Evolutionary conservation across 176 grass and related monocot genomes (phyloP).

Genomic region (Oryza longistaminata): DNA sequence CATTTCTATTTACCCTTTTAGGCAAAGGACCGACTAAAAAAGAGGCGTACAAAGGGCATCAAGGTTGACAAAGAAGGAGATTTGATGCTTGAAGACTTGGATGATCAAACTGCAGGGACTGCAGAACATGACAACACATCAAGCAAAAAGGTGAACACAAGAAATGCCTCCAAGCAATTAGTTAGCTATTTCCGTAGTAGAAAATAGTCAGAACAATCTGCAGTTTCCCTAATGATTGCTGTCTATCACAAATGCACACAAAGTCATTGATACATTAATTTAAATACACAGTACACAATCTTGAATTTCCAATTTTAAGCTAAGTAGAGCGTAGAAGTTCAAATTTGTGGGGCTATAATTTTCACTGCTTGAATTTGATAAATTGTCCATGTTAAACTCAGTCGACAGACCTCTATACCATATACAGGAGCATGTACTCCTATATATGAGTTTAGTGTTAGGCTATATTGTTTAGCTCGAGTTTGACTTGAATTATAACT

Average conservation of each 20-base stretch:
- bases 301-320: conserved; percentile 22
- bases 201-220: not conserved
- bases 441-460: not conserved
- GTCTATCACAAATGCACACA: not conserved
- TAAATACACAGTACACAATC: not conserved
- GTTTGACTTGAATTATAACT: conserved; percentile 22
- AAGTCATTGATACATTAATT: conserved; percentile 7
- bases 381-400: not conserved
- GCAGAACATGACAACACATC: conserved; percentile 57
- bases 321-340: not conserved
- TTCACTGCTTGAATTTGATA: not conserved
- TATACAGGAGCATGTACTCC: not conserved
- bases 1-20: conserved; percentile 42
- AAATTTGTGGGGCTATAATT: not conserved
- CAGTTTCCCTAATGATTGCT: not conserved
- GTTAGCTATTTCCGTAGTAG: not conserved
- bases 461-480: not conserved
- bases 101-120: conserved; percentile 49
- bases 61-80: conserved; percentile 88
- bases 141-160: conserved; percentile 75
- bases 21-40: conserved; percentile 88
- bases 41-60: conserved; percentile 79
- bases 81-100: conserved; percentile 81
- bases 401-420: not conserved
- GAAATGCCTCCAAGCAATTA: conserved; percentile 4